Percentiles rank a stretch among this genome's conserved stretches.
These are phyloP conservation scores for Leptographium lundbergii DNA, from an alignment of 2,329 filamentous ascomycete species.

Conservation along the genomic window DNA sequence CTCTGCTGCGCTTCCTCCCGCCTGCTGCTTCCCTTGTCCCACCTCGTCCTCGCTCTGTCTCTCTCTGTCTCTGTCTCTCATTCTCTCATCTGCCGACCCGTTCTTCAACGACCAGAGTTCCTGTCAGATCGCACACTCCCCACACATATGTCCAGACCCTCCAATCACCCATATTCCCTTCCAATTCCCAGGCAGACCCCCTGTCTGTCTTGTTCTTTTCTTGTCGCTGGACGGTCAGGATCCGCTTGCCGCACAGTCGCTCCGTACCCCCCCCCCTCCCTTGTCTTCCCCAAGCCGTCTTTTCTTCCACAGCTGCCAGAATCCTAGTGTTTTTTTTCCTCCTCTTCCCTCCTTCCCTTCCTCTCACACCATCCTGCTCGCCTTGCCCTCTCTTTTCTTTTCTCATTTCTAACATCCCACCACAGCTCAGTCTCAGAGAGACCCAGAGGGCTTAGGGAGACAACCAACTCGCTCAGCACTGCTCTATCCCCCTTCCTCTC, in stretches of 20 bases:
- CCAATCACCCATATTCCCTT: constrained; percentile 9
- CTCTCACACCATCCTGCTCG: background rate
- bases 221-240: background rate
- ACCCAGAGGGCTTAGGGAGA: background rate
- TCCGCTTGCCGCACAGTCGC: background rate
- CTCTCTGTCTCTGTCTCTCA: background rate
- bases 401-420: background rate
- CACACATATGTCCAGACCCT: constrained; percentile 6
- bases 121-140: constrained; percentile 3
- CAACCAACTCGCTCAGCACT: background rate
- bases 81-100: background rate
- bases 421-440: background rate
- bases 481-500: background rate
- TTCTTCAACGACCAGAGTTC: constrained; percentile 1
- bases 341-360: background rate
- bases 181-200: constrained; percentile 11
- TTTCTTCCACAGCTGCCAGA: background rate
- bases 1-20: background rate
- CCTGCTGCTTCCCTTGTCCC: background rate
- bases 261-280: background rate
- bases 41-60: background rate
- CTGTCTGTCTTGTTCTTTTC: constrained; percentile 4
- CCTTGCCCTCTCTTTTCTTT: background rate
- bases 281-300: background rate
- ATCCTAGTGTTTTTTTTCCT: background rate